These are phyloP conservation scores for Gonapodya sp. DNA, from an alignment of 192 early-diverging fungal species.

Conservation along the genomic window DNA sequence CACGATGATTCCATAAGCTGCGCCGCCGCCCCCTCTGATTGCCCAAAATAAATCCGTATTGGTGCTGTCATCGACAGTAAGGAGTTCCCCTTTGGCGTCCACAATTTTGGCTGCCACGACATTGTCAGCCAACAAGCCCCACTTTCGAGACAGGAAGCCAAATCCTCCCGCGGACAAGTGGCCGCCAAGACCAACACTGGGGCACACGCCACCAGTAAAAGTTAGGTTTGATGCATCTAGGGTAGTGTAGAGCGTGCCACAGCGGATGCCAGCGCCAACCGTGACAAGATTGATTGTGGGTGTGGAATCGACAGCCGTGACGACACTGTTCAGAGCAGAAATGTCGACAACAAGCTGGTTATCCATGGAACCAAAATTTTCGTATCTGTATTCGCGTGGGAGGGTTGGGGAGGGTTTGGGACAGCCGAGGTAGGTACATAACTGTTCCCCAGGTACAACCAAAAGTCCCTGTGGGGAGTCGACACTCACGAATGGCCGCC, in stretches of 20 bases:
- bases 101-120: slow-evolving; percentile 35
- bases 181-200: slow-evolving; percentile 50
- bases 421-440: too few species aligned
- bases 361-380: slow-evolving; percentile 34
- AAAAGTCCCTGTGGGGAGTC: not conserved
- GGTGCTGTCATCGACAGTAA: slow-evolving; percentile 21
- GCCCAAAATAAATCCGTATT: slow-evolving; percentile 54
- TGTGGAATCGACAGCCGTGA: slow-evolving; percentile 12
- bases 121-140: slow-evolving; percentile 41
- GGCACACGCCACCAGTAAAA: slow-evolving; percentile 44
- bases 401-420: not conserved
- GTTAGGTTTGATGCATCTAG: slow-evolving; percentile 26
- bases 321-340: slow-evolving; percentile 20
- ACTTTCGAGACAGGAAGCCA: slow-evolving; percentile 35
- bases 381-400: slow-evolving; percentile 37
- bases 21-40: slow-evolving; percentile 47
- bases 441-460: not conserved
- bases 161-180: slow-evolving; percentile 46
- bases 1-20: slow-evolving; percentile 35
- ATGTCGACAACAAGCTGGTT: slow-evolving; percentile 41
- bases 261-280: slow-evolving; percentile 39
- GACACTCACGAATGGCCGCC: not conserved
- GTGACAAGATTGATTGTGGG: slow-evolving; percentile 22
- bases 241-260: slow-evolving; percentile 37
- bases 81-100: slow-evolving; percentile 32